Evolutionary conservation across 2,329 filamentous ascomycete species (phyloP).

Genomic region (Fusarium secorum): DNA sequence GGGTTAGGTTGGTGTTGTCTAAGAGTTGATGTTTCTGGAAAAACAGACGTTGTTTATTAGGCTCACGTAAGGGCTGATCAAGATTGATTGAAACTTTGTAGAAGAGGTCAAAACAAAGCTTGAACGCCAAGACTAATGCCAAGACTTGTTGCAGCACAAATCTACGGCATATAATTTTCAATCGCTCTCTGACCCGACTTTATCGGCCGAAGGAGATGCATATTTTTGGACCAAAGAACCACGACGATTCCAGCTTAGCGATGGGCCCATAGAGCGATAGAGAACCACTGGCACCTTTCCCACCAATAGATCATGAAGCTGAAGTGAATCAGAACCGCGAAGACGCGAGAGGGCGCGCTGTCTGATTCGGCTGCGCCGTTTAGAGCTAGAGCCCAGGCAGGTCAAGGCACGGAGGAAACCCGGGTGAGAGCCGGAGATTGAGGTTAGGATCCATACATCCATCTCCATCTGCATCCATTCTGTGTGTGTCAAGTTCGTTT

Average conservation of each 20-base stretch:
- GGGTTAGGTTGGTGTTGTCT: background rate
- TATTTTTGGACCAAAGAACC: conserved; percentile 3
- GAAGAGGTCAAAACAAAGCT: conserved; percentile 39
- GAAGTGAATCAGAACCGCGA: conserved; percentile 6
- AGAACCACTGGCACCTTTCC: conserved; percentile 21
- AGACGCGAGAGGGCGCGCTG: conserved; percentile 14
- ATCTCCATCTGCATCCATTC: background rate
- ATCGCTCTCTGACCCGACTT: conserved; percentile 15
- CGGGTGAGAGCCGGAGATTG: conserved; percentile 29
- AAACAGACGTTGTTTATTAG: background rate
- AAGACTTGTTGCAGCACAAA: conserved; percentile 24
- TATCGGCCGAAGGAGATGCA: conserved; percentile 26
- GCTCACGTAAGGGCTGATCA: background rate
- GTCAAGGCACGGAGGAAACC: conserved; percentile 22
- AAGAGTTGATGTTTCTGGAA: background rate
- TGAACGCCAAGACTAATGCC: conserved; percentile 36
- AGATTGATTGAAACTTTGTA: conserved; percentile 13
- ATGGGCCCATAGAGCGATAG: background rate
- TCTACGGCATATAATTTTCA: conserved; percentile 7
- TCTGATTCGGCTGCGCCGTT: background rate
- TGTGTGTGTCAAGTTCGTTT: background rate
- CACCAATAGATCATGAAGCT: conserved; percentile 13
- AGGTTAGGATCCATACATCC: background rate
- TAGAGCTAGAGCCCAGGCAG: background rate
- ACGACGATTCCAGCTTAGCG: background rate